These are phyloP conservation scores for Scedosporium minutisporum DNA, from an alignment of 2,329 filamentous ascomycete species.

Conservation along the genomic window DNA sequence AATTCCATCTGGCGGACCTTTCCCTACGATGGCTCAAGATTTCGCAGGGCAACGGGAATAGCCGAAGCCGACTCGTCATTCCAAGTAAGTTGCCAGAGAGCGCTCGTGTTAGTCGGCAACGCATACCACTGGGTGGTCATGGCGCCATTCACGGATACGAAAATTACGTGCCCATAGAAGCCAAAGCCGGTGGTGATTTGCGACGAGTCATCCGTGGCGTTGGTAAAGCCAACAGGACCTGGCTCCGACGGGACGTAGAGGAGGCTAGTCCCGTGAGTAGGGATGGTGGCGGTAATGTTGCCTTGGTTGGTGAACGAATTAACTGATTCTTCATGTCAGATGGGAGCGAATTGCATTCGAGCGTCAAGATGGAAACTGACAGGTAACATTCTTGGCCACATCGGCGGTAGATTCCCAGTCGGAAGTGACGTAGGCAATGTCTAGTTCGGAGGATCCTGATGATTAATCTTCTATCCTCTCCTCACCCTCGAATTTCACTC, in stretches of 20 bases:
- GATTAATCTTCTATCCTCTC: background rate
- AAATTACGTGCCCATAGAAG: background rate
- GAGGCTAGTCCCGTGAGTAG: background rate
- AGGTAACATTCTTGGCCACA: background rate
- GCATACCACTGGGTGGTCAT: background rate
- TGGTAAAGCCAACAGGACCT: background rate
- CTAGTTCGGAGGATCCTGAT: background rate
- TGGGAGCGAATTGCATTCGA: no score
- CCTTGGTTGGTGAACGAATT: background rate
- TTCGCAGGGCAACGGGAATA: background rate
- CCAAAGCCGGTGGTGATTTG: background rate
- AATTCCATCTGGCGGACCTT: no score
- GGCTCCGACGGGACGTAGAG: background rate
- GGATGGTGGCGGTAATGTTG: background rate
- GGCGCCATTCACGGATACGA: background rate
- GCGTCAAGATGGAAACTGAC: background rate
- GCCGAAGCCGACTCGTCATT: background rate
- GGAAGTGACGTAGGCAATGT: background rate
- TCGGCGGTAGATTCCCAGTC: background rate
- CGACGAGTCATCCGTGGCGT: background rate
- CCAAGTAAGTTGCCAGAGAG: background rate
- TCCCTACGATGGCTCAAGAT: background rate
- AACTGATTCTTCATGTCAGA: no score
- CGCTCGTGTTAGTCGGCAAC: background rate
- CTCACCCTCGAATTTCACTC: background rate